phyloP scores from a whole-genome alignment of 2,329 filamentous ascomycete genomes.

The Rutstroemia sp. region DNA sequence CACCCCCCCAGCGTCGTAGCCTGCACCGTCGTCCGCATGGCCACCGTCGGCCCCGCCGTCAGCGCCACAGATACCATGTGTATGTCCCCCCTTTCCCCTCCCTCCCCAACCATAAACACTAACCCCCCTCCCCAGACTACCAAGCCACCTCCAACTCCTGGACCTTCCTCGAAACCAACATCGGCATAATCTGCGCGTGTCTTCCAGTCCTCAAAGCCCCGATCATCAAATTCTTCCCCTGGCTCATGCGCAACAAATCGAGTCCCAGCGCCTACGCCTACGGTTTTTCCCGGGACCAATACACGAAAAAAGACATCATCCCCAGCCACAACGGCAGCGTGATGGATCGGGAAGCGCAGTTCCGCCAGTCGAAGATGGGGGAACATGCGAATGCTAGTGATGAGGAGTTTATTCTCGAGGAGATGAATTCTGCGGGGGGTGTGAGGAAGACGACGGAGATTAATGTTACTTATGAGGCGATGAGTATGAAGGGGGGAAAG shows the following conservation, averaged over 20 bases:
- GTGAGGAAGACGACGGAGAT: background rate
- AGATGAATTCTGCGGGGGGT: background rate
- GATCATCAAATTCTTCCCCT: background rate
- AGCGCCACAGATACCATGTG: slow-evolving; percentile 13
- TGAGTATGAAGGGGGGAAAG: background rate
- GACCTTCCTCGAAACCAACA: slow-evolving; percentile 28
- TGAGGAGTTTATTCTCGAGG: background rate
- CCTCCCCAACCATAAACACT: slow-evolving; percentile 7
- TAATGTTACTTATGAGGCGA: background rate
- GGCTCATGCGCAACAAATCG: slow-evolving; percentile 1
- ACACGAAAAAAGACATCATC: background rate
- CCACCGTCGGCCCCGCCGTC: slow-evolving; percentile 2
- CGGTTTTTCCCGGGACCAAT: background rate
- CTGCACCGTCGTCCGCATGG: slow-evolving; percentile 10
- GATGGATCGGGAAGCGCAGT: background rate
- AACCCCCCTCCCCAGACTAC: background rate
- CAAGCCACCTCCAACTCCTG: slow-evolving; percentile 16
- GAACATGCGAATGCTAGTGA: background rate
- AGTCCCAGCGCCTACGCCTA: background rate
- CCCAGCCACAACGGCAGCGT: background rate
- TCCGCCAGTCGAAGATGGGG: too few relatives aligned
- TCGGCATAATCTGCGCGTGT: slow-evolving; percentile 36
- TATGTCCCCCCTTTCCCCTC: slow-evolving; percentile 12
- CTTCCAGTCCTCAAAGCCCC: slow-evolving; percentile 20
- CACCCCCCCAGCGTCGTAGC: slow-evolving; percentile 5